Percentiles rank a stretch among this genome's conserved stretches.
Conservation (phyloP, 495 filamentous ascomycete genomes). For the Terfezia claveryi region DNA sequence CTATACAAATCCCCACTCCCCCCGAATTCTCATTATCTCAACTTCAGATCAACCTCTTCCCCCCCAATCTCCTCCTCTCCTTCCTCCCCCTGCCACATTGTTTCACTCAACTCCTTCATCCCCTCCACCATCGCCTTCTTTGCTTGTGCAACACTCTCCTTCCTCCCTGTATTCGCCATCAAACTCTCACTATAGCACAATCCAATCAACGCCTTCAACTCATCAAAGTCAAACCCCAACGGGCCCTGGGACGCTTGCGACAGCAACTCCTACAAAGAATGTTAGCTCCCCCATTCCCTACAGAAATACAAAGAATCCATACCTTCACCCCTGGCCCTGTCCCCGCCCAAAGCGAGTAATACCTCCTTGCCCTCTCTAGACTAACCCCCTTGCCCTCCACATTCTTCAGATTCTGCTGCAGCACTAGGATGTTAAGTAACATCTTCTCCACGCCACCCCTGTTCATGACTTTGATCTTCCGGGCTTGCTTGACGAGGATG, state of each 20-base stretch:
- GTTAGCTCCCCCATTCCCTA: conserved; percentile 20
- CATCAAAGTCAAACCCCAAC: conserved; percentile 50
- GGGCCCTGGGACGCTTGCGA: conserved; percentile 18
- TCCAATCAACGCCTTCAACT: conserved; percentile 63
- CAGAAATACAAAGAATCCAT: no score
- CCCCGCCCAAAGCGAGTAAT: conserved; percentile 59
- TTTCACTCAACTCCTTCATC: neutral
- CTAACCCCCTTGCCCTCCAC: conserved; percentile 46
- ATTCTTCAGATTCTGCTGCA: conserved; percentile 89
- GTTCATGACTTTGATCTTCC: conserved; percentile 23
- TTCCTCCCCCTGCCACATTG: neutral
- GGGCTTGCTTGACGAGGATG: conserved; percentile 34
- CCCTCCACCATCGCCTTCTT: conserved; percentile 1
- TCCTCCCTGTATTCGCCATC: neutral
- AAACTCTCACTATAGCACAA: conserved; percentile 25
- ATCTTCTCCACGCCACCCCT: conserved; percentile 53
- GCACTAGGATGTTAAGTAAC: conserved; percentile 73
- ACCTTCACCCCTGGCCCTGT: conserved; percentile 10
- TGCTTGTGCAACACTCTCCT: neutral
- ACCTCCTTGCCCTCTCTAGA: conserved; percentile 47
- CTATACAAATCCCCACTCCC: neutral
- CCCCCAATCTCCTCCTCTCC: neutral
- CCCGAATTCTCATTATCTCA: neutral
- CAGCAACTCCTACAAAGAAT: conserved; percentile 10
- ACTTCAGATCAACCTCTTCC: neutral